These are phyloP conservation scores for Aureobasidium subglaciale DNA, from an alignment of 2,329 filamentous ascomycete species.

Conservation along the genomic window DNA sequence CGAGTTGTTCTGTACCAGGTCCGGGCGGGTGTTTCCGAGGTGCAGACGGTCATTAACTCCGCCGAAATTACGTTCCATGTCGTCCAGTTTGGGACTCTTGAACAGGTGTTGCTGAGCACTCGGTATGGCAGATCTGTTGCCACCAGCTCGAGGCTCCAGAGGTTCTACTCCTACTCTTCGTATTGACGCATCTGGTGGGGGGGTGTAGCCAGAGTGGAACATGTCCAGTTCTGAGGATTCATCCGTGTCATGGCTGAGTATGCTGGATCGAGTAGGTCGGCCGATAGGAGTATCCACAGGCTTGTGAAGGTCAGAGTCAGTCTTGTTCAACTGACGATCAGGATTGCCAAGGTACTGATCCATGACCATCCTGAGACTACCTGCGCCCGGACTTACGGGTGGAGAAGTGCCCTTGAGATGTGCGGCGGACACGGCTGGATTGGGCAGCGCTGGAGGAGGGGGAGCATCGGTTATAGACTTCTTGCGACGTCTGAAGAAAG, in stretches of 20 bases:
- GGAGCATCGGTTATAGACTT: conserved; percentile 70
- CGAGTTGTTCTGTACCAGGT: conserved; percentile 27
- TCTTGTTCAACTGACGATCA: conserved; percentile 7
- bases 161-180: conserved; percentile 32
- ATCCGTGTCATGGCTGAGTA: conserved; percentile 26
- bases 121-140: background rate
- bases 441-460: conserved; percentile 52
- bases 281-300: conserved; percentile 12
- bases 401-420: conserved; percentile 42
- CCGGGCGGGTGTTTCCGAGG: conserved; percentile 19
- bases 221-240: conserved; percentile 43
- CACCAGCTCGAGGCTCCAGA: conserved; percentile 5
- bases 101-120: background rate
- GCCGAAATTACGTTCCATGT: background rate
- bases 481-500: conserved; percentile 90
- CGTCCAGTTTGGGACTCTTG: conserved; percentile 13
- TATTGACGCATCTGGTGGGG: conserved; percentile 64
- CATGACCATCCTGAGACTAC: conserved; percentile 80
- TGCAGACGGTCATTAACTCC: conserved; percentile 23
- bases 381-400: conserved; percentile 49
- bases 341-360: conserved; percentile 61
- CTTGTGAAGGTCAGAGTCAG: background rate
- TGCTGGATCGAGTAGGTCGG: conserved; percentile 21
- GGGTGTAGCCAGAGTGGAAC: conserved; percentile 70
- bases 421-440: conserved; percentile 24